Evolutionary conservation across 1,284 basidiomycete species (phyloP), one percentile per base, ranked within the genome.

Genomic region (Puccinia horiana): DNA sequence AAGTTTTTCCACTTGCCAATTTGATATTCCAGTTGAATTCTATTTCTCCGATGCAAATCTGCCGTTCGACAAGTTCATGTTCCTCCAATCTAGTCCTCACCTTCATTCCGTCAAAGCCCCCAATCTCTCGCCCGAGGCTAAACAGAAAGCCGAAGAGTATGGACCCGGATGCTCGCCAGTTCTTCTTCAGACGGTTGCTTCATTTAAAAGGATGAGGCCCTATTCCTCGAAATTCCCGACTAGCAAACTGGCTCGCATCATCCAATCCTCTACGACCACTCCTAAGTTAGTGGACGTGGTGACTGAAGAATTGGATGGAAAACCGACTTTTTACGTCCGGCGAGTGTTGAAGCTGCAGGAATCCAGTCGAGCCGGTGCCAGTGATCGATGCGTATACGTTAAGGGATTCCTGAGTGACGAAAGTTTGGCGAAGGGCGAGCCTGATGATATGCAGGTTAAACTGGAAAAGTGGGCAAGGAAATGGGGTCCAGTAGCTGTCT

Each of bases 41-140:
- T 99, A 99, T 90, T 96, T 99, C 88, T 93, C 93, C 76, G 94
- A 97, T 88, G 91, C 95, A 44, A 99, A 99, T 88, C 90, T 99
- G 73, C 96, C 97, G 18, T 96, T 92, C 85, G 97, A 98, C 91
- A 95, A 93, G 92, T 98, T 97, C 89, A 95, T 98, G 92, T 98
- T 82, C 58, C 61, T 67, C 72, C 80, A 82, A 69, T 70, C 80
- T 37, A 82, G 47, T 26, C 80, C 80, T 58, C 63, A 82, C 58
- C 73, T 82, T 16, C 61, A 76, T 58, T 61, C 80, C 6, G 49
- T 82, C 49, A 82, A 82, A 70, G 73, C 61, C 40, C 61, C 80
- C 54, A 76, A 74, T 49, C 52, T 82, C 11, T 69, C 80, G 18
- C 4, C 80, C 16, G 80, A 82, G n/a, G 80, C 80, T n/a, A 75